Evolutionary conservation across 1,284 basidiomycete genomes (phyloP).

Genomic region (Ustilago vetiveriae): DNA sequence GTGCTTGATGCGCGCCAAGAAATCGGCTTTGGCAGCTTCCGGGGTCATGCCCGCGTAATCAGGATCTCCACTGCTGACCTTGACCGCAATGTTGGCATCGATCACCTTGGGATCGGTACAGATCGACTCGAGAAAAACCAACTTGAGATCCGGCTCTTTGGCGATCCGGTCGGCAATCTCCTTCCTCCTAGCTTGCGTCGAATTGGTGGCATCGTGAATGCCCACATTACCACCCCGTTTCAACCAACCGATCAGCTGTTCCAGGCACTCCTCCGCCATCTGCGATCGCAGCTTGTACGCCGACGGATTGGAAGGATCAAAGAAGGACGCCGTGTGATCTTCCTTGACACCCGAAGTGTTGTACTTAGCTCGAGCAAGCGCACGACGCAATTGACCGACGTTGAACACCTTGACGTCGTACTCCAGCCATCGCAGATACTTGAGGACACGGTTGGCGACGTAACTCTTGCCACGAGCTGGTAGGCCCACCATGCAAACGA

Average conservation of each 20-base stretch:
- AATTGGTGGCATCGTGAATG: slow-evolving; percentile 97
- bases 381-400: slow-evolving; percentile 91
- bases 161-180: slow-evolving; percentile 81
- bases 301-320: slow-evolving; percentile 84
- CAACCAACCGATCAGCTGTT: slow-evolving; percentile 93
- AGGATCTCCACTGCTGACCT: slow-evolving; percentile 94
- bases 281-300: slow-evolving; percentile 82
- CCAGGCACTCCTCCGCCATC: slow-evolving; percentile 89
- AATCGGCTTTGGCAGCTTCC: slow-evolving; percentile 86
- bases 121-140: slow-evolving; percentile 92
- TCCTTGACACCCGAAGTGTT: slow-evolving; percentile 79
- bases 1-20: slow-evolving; percentile 86
- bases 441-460: slow-evolving; percentile 66
- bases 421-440: slow-evolving; percentile 80
- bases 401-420: slow-evolving; percentile 99
- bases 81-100: slow-evolving; percentile 92
- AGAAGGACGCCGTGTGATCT: slow-evolving; percentile 91
- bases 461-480: slow-evolving; percentile 66
- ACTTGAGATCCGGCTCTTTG: slow-evolving; percentile 85
- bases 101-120: slow-evolving; percentile 95
- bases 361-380: slow-evolving; percentile 78
- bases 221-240: slow-evolving; percentile 93
- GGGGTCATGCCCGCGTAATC: slow-evolving; percentile 91
- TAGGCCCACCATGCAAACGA: slow-evolving; percentile 87
- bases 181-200: slow-evolving; percentile 80